Evolutionary conservation across 495 filamentous ascomycete genomes (phyloP).

Genomic region (Neurospora sp.): DNA sequence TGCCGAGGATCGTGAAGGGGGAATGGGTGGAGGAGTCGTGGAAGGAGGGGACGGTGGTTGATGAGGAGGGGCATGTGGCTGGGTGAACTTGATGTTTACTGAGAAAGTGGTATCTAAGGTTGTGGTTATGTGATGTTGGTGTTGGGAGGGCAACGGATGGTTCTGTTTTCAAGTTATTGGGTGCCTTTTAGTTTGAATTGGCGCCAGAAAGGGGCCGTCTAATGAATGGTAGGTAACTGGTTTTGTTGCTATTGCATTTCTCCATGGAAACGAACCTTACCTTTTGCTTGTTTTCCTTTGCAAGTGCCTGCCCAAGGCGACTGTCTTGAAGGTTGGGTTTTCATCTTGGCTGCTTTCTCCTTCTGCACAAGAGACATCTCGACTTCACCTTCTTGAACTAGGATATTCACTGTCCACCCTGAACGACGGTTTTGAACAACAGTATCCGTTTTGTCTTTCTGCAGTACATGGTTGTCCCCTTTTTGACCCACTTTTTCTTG

Average conservation of each 20-base stretch:
- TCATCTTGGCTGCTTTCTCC: background rate
- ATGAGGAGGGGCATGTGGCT: slow-evolving; percentile 60
- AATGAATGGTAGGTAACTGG: background rate
- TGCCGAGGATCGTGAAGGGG: slow-evolving; percentile 61
- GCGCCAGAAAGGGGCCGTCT: background rate
- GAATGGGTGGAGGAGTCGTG: slow-evolving; percentile 76
- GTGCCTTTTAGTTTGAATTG: background rate
- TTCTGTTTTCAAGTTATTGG: background rate
- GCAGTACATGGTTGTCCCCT: background rate
- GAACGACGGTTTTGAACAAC: background rate
- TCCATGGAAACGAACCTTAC: background rate
- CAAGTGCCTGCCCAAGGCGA: background rate
- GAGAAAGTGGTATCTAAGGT: background rate
- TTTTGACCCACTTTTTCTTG: background rate
- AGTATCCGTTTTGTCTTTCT: background rate
- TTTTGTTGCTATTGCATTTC: background rate
- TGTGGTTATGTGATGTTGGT: background rate
- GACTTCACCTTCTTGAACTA: background rate
- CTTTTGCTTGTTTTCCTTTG: background rate
- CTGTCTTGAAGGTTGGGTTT: background rate
- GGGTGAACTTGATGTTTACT: background rate
- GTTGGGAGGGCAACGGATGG: background rate
- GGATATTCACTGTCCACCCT: background rate
- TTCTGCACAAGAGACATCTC: background rate
- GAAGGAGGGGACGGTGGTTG: slow-evolving; percentile 64